These are phyloP conservation scores for Castanea sativa DNA, from an alignment of 306 rosid species.

Conservation along the genomic window DNA sequence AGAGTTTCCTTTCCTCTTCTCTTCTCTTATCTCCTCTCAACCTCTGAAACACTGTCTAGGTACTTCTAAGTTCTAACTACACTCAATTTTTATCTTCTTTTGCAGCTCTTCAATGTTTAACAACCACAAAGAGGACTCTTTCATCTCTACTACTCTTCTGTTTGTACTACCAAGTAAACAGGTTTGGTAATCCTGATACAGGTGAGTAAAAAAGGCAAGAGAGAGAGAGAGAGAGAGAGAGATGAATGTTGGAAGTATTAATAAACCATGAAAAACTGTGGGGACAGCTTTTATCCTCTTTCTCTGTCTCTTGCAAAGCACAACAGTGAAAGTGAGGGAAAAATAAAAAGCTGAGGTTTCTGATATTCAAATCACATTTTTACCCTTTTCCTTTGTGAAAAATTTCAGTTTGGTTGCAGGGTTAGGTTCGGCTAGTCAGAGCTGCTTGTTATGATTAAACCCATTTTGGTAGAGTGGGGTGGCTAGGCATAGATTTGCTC, in stretches of 20 bases:
- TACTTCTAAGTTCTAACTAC: conserved; percentile 49
- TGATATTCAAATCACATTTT: not conserved
- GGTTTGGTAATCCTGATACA: conserved; percentile 30
- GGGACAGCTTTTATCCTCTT: conserved; percentile 46
- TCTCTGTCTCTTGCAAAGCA: conserved; percentile 27
- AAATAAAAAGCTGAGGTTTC: not conserved
- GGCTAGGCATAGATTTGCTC: not conserved
- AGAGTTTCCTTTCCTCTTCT: not conserved
- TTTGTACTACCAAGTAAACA: conserved; percentile 36
- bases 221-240: conserved; percentile 8
- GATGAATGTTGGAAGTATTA: conserved; percentile 8
- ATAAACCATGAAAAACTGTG: conserved; percentile 31
- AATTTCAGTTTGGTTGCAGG: not conserved
- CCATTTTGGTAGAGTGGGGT: not conserved
- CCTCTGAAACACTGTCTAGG: conserved; percentile 10
- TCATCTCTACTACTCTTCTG: no score
- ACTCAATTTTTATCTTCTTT: conserved; percentile 16
- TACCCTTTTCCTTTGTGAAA: conserved; percentile 20
- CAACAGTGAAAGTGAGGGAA: not conserved
- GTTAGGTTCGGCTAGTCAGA: not conserved
- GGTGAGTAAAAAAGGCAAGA: not conserved
- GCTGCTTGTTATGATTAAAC: no score
- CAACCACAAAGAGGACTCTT: conserved; percentile 24
- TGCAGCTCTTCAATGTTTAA: conserved; percentile 26
- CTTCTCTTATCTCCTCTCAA: conserved; percentile 4